These are phyloP conservation scores for Spiraea crenata DNA, from an alignment of 331 rosid genomes.

Conservation along the genomic window DNA sequence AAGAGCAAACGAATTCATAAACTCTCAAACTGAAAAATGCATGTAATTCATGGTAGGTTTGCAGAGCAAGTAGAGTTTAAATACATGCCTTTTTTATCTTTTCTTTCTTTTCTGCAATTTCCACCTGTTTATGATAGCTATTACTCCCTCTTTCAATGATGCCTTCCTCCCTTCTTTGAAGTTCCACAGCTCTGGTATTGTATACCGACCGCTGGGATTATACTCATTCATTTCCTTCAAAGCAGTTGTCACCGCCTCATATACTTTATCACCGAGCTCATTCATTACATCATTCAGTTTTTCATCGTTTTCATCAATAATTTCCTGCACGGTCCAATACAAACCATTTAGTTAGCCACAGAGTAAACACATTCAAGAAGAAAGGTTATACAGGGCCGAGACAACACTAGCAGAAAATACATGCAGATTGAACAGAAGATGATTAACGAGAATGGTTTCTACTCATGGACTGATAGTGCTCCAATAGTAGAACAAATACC, in stretches of 20 bases:
- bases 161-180: conserved; percentile 57
- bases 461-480: background rate
- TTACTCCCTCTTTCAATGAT: conserved; percentile 46
- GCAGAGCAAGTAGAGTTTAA: background rate
- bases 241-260: conserved; percentile 48
- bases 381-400: no score
- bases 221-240: conserved; percentile 63
- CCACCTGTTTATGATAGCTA: conserved; percentile 49
- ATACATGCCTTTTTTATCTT: conserved; percentile 21
- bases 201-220: conserved; percentile 83
- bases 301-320: conserved; percentile 54
- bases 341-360: background rate
- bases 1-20: background rate
- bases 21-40: background rate
- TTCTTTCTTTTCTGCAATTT: conserved; percentile 23
- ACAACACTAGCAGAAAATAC: no score
- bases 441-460: no score
- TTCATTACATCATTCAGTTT: conserved; percentile 45
- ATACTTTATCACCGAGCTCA: conserved; percentile 53
- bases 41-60: background rate
- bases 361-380: no score
- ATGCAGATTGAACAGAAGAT: no score
- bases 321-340: conserved; percentile 36
- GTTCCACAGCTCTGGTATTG: conserved; percentile 64
- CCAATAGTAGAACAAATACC: conserved; percentile 24